These are phyloP conservation scores for Salinomyces thailandicus DNA, from an alignment of 2,329 filamentous ascomycete genomes.

Conservation along the genomic window DNA sequence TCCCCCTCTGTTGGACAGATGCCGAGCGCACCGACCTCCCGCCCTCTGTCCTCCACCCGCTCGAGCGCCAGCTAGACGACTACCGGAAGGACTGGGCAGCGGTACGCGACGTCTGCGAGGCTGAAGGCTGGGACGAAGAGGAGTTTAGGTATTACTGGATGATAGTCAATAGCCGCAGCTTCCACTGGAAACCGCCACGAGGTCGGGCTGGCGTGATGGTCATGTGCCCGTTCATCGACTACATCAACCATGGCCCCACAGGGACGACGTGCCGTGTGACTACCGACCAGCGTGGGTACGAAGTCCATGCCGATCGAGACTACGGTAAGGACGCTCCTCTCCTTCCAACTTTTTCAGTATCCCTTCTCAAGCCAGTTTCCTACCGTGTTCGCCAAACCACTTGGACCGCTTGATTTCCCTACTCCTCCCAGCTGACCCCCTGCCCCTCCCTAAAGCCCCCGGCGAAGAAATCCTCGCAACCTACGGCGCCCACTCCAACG, in stretches of 20 bases:
- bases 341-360: constrained; percentile 2
- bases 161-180: constrained; percentile 50
- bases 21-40: constrained; percentile 32
- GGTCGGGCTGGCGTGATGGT: constrained; percentile 51
- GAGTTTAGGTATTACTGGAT: constrained; percentile 49
- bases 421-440: not conserved
- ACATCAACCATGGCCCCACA: constrained; percentile 49
- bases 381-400: not conserved
- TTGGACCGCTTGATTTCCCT: constrained; percentile 2
- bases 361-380: not conserved
- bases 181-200: constrained; percentile 44
- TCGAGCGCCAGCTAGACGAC: constrained; percentile 22
- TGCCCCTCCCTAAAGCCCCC: constrained; percentile 5
- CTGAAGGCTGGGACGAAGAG: constrained; percentile 23
- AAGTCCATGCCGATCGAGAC: constrained; percentile 40
- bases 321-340: constrained; percentile 33
- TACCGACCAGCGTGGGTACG: constrained; percentile 44
- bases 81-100: constrained; percentile 17
- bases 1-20: constrained; percentile 47
- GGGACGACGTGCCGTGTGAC: constrained; percentile 41
- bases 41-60: constrained; percentile 24
- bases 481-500: constrained; percentile 62
- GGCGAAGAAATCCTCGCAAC: constrained; percentile 57
- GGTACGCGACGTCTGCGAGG: constrained; percentile 6
- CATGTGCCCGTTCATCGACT: constrained; percentile 61